Evolutionary conservation across 202 grass and related monocot species (phyloP), one percentile per base, ranked within the genome.

Genomic region (Hordeum pubiflorum): DNA sequence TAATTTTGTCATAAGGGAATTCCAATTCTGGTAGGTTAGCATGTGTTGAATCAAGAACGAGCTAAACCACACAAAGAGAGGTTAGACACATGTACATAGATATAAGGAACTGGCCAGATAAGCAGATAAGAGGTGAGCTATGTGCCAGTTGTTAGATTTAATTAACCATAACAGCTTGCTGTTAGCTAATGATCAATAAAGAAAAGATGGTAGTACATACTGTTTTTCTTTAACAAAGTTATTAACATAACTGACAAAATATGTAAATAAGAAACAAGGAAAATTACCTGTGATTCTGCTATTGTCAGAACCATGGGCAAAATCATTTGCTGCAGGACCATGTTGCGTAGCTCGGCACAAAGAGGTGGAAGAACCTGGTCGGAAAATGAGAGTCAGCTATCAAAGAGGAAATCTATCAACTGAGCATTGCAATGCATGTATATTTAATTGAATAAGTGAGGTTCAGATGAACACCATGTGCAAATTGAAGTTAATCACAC

Each of bases 281-380:
- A 83, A 24, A 22, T 76, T 18, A 91, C 92, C 92, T 94, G 92
- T 62, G 92, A 99, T 44, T 99, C 96, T 10, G 92, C 96, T 76
- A 99, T 99, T 20, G 83, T 99, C 10, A 99, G 78, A 90, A 99
- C 91, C 96, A 99, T 99, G 44, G 96, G 96, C 62, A 99, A 84
- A 93, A 99, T 99, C 92, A 99, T 99, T 62, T 91, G 96, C 68
- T 99, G 96, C 87, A 99, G 91, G 74, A 96, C 96, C 86, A 96
- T 83, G 72, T 99, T 99, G 74, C 96, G 89, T 20, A 99, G 41
- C 78, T 99, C 92, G 73, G 92, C 92, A 88, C 96, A 99, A 78
- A 99, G 92, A 76, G 96, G 96, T 55, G 96, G 96, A 77, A 99
- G 92, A 83, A 99, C 96, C 96, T 99, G 86, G 40, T 83, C 15